Conservation (phyloP, 306 rosid genomes). For the Cicer bijugum region DNA sequence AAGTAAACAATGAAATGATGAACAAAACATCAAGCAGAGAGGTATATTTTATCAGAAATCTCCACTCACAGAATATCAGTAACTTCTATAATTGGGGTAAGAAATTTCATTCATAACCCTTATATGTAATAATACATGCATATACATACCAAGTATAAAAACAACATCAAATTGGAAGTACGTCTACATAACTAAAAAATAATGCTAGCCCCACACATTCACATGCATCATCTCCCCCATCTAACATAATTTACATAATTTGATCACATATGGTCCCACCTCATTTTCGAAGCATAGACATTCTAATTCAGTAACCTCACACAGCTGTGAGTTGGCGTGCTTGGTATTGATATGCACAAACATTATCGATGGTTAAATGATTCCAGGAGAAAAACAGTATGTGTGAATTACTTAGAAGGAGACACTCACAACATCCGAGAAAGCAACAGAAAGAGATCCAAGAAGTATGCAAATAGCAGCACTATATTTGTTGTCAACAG, state of each 20-base stretch:
- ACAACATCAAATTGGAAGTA: slow-evolving; percentile 3
- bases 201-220: not conserved
- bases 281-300: not conserved
- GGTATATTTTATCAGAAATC: not conserved
- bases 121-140: not conserved
- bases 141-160: not conserved
- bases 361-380: not conserved
- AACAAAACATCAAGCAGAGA: slow-evolving; percentile 2
- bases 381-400: slow-evolving; percentile 11
- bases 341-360: slow-evolving; percentile 29
- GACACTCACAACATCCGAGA: slow-evolving; percentile 95
- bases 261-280: slow-evolving; percentile 2
- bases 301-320: slow-evolving; percentile 24
- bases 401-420: slow-evolving; percentile 25
- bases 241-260: slow-evolving; percentile 3
- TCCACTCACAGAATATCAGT: not conserved
- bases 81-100: not conserved
- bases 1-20: not conserved
- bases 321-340: not conserved
- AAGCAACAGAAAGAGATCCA: slow-evolving; percentile 97
- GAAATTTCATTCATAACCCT: not conserved
- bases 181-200: not conserved
- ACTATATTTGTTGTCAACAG: slow-evolving; percentile 76
- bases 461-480: slow-evolving; percentile 92
- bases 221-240: not conserved